These are phyloP conservation scores for Penicillium daleae DNA, from an alignment of 495 filamentous ascomycete species.

Conservation along the genomic window DNA sequence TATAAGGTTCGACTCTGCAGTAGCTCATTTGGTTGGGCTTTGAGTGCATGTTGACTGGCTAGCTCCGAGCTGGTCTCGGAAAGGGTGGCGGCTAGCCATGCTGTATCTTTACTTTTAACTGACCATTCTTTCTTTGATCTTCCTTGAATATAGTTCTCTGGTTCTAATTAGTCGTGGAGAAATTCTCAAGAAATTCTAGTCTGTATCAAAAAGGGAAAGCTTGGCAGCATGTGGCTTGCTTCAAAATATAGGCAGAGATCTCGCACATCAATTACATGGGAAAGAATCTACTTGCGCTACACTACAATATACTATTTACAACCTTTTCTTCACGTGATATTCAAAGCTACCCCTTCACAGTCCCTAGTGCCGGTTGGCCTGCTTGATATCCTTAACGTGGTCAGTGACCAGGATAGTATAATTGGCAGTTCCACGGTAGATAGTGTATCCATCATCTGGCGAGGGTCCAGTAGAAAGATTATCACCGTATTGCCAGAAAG, in stretches of 20 bases:
- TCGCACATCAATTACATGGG: neutral
- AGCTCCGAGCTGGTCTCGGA: neutral
- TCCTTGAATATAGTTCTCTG: too few species aligned
- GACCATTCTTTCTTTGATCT: too few species aligned
- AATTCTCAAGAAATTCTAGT: too few species aligned
- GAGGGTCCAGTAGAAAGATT: slow-evolving; percentile 3
- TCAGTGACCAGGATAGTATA: slow-evolving; percentile 11
- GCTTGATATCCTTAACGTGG: slow-evolving; percentile 6
- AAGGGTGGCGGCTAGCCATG: neutral
- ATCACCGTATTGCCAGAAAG: slow-evolving; percentile 17
- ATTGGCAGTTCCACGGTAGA: slow-evolving; percentile 10
- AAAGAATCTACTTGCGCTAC: neutral
- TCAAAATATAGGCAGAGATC: too few species aligned
- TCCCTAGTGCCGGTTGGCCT: neutral
- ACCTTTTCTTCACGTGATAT: neutral
- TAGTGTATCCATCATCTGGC: slow-evolving; percentile 8
- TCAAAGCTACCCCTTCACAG: neutral
- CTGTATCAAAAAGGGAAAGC: too few species aligned
- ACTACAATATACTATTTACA: neutral
- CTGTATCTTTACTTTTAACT: too few species aligned
- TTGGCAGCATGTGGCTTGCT: too few species aligned
- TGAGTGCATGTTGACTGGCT: neutral
- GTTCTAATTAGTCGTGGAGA: too few species aligned
- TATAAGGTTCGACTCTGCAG: neutral
- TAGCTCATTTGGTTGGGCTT: neutral